Conservation (phyloP, 202 grass and related monocot genomes). For the Digitaria exilis region DNA sequence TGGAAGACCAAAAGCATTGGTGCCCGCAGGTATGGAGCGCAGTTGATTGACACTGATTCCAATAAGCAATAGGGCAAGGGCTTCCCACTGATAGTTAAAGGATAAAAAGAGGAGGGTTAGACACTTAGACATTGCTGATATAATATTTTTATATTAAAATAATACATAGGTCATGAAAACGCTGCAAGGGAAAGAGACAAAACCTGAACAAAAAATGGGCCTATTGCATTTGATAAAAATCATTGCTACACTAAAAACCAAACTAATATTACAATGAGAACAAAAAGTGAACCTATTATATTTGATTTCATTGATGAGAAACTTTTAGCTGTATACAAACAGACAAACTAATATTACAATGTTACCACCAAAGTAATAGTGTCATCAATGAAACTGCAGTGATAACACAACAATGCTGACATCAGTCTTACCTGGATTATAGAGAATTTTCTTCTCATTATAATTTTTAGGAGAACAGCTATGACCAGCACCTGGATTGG, state of each 20-base stretch:
- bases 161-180: slow-evolving; percentile 7
- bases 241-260: not conserved
- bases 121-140: slow-evolving; percentile 26
- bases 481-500: slow-evolving; percentile 77
- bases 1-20: slow-evolving; percentile 70
- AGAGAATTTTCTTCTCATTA: slow-evolving; percentile 93
- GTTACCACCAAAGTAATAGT: not conserved
- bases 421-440: slow-evolving; percentile 77
- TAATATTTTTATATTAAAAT: slow-evolving; percentile 12
- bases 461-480: slow-evolving; percentile 82
- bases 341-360: not conserved
- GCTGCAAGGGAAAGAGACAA: not conserved
- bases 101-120: slow-evolving; percentile 32
- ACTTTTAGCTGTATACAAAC: not conserved
- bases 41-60: slow-evolving; percentile 98
- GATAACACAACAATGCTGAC: not conserved
- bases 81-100: slow-evolving; percentile 84
- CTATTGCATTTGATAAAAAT: not conserved
- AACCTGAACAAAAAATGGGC: not conserved
- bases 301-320: too few species aligned
- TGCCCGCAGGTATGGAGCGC: slow-evolving; percentile 63
- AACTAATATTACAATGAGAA: not conserved
- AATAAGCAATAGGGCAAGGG: slow-evolving; percentile 95
- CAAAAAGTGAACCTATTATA: too few species aligned
- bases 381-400: not conserved